Evolutionary conservation across 495 filamentous ascomycete genomes (phyloP), one percentile per base, ranked within the genome.

Genomic region (Hyaloscypha finlandica): DNA sequence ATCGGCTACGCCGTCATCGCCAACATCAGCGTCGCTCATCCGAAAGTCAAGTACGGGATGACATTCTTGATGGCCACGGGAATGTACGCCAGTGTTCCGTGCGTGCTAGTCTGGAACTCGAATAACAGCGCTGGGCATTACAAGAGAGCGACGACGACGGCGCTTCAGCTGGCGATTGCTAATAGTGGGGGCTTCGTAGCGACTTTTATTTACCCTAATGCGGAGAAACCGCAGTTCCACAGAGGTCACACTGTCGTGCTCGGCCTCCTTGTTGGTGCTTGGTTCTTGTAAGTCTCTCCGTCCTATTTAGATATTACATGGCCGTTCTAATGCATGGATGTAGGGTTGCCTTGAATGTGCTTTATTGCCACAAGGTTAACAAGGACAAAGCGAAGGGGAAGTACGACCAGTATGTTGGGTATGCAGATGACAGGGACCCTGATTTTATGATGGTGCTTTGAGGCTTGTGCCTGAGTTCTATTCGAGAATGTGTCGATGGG

Each of bases 91-190:
- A 85, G 86, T 48, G 86, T 91, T 12, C 91, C 91, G 1, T 86
- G 89, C 56, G 86, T 91, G 25, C 81, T 96, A 5, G 90, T 87
- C 0, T 96, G 92, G 92, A 91, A 92, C 56, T 90, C 90, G 14
- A 91, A 91, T 78, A 93, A 93, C 73, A 90, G 92, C 56, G 89
- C 89, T 29, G 91, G 91, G 1, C 90, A 91, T 63, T 90, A 90
- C 12, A 94, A 93, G 75, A 86, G 91, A 31, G 87, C 85, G 63
- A 89, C 90, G 51, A 90, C 90, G 51, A 92, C 92, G 64, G 91
- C 91, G n/a, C 85, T 92, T 82, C 91, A 94, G 74, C 89, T 94
- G 58, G 87, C 85, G 25, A 91, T 94, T 70, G 91, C 90, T 5
- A 92, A 92, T 74, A 76, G 91, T 8, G 90, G 90, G 22, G 90